Conservation (phyloP, 371 early-diverging fungal genomes). For the Haplosporangium sp. region DNA sequence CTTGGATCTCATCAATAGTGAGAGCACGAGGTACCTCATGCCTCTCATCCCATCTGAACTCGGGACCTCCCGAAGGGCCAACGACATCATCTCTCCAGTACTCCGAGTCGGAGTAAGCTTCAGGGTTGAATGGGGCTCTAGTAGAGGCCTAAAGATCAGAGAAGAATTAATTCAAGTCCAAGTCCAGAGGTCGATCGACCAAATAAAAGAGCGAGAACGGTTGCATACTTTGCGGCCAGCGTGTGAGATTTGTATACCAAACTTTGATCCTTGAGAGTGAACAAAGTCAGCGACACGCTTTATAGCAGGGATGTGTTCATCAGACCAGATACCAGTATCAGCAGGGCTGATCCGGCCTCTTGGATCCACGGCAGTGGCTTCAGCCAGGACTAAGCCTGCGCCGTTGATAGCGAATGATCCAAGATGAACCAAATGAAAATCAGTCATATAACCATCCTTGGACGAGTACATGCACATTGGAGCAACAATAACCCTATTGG, state of each 20-base stretch:
- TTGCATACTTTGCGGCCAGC: slow-evolving; percentile 79
- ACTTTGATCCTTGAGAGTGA: slow-evolving; percentile 70
- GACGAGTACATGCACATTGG: slow-evolving; percentile 82
- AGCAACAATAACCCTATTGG: slow-evolving; percentile 82
- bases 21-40: slow-evolving; percentile 71
- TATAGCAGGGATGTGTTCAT: slow-evolving; percentile 78
- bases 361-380: slow-evolving; percentile 83
- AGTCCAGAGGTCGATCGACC: not conserved
- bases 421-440: slow-evolving; percentile 79
- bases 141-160: slow-evolving; percentile 58
- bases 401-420: slow-evolving; percentile 79
- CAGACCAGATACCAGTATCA: slow-evolving; percentile 84
- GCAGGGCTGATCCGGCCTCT: slow-evolving; percentile 84
- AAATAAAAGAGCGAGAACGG: not conserved
- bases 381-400: slow-evolving; percentile 81
- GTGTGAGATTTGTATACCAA: slow-evolving; percentile 86
- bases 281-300: slow-evolving; percentile 76
- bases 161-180: not conserved
- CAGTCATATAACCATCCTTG: slow-evolving; percentile 65
- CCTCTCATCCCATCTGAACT: slow-evolving; percentile 58
- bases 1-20: slow-evolving; percentile 69
- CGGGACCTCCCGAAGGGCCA: slow-evolving; percentile 69
- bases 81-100: slow-evolving; percentile 83
- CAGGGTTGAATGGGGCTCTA: slow-evolving; percentile 50
- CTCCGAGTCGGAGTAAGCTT: slow-evolving; percentile 52